Percentiles rank a stretch among this genome's conserved stretches.
These are phyloP conservation scores for Monilinia laxa DNA, from an alignment of 2,329 filamentous ascomycete species.

Conservation along the genomic window DNA sequence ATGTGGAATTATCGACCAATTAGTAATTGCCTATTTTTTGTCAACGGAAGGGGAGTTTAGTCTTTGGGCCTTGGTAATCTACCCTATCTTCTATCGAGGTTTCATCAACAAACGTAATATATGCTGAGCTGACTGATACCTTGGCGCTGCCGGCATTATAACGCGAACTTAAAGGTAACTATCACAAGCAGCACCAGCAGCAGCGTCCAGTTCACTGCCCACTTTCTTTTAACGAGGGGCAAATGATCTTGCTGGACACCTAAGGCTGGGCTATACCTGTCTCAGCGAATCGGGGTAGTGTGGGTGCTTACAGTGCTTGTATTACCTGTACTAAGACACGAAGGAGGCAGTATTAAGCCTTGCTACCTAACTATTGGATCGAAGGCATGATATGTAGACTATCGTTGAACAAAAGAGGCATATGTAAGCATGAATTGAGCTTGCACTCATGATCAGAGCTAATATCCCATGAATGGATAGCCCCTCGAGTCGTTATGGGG, in stretches of 20 bases:
- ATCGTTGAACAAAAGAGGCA: not conserved
- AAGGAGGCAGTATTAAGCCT: not conserved
- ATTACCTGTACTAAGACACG: not conserved
- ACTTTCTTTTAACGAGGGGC: no score
- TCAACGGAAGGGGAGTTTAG: not conserved
- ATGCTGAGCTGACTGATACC: not conserved
- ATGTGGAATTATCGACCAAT: not conserved
- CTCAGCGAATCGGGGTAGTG: not conserved
- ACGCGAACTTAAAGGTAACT: not conserved
- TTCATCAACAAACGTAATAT: not conserved
- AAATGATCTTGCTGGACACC: not conserved
- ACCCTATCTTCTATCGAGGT: not conserved
- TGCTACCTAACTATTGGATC: not conserved
- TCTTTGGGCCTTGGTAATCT: not conserved
- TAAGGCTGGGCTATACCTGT: not conserved
- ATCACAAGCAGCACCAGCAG: no score
- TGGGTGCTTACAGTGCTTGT: not conserved
- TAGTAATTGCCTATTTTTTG: not conserved
- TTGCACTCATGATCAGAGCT: not conserved
- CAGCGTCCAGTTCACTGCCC: not conserved
- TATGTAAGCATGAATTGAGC: not conserved
- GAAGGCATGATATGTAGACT: not conserved
- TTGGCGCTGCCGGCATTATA: not conserved
- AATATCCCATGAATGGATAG: not conserved
- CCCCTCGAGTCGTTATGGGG: not conserved